Evolutionary conservation across 495 filamentous ascomycete genomes (phyloP).

Genomic region (Viridothelium virens): DNA sequence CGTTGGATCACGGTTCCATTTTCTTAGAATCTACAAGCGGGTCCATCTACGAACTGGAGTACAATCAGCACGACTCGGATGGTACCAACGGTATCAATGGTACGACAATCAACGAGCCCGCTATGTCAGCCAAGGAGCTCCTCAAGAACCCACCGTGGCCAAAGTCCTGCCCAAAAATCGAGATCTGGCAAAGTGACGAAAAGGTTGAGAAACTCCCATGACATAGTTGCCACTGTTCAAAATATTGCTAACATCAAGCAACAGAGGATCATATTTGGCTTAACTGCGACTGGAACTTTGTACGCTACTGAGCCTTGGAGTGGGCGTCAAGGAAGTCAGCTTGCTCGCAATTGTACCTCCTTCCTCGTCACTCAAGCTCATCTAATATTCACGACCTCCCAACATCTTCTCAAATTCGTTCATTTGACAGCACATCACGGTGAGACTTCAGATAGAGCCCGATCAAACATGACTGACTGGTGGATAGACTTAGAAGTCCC

Average conservation of each 20-base stretch:
- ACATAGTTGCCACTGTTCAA: too few relatives aligned
- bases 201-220: background rate
- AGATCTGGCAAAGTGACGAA: slow-evolving; percentile 20
- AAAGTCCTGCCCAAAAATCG: slow-evolving; percentile 15
- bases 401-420: slow-evolving; percentile 87
- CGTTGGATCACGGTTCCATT: background rate
- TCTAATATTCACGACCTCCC: slow-evolving; percentile 83
- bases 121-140: background rate
- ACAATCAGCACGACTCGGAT: background rate
- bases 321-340: slow-evolving; percentile 33
- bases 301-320: slow-evolving; percentile 56
- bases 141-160: background rate
- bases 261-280: slow-evolving; percentile 42
- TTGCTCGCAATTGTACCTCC: slow-evolving; percentile 84
- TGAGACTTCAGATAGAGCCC: slow-evolving; percentile 33
- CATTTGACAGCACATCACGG: slow-evolving; percentile 64
- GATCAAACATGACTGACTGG: slow-evolving; percentile 14
- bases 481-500: slow-evolving; percentile 67
- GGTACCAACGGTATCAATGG: background rate
- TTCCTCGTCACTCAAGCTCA: slow-evolving; percentile 75
- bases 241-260: background rate
- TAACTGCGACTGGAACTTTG: slow-evolving; percentile 66
- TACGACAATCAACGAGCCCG: background rate
- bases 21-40: background rate
- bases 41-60: background rate